A percentile compares a stretch with the other conserved stretches of the same genome.
phyloP scores from a whole-genome alignment of 1,284 basidiomycete species.

The Phylloboletellus chloephorus region DNA sequence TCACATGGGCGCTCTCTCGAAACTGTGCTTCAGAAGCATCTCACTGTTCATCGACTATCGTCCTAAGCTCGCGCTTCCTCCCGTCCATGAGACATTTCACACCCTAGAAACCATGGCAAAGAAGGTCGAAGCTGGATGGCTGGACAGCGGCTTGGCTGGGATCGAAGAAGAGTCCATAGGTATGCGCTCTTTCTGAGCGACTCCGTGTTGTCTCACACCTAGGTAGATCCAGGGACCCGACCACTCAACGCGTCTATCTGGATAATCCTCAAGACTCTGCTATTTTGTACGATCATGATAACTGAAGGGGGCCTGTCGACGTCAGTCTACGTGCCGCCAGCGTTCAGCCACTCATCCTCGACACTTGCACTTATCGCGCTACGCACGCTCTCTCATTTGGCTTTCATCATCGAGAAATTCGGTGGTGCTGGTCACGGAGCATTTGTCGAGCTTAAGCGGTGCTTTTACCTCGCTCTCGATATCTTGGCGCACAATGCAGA shows the following conservation, averaged over 20 bases:
- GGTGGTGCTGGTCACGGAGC: conserved; percentile 53
- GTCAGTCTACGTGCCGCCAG: conserved; percentile 44
- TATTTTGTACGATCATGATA: conserved; percentile 67
- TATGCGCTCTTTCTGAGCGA: conserved; percentile 9
- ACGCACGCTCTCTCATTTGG: conserved; percentile 53
- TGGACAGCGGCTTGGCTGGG: conserved; percentile 38
- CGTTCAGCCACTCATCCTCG: conserved; percentile 34
- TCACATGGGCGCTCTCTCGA: conserved; percentile 50
- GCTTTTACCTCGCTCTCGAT: conserved; percentile 68
- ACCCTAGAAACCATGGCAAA: conserved; percentile 36
- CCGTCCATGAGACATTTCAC: conserved; percentile 40
- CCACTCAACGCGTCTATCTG: conserved; percentile 48
- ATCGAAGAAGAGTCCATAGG: conserved; percentile 38
- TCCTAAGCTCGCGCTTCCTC: conserved; percentile 41
- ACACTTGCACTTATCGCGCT: conserved; percentile 47
- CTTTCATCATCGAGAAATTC: conserved; percentile 68
- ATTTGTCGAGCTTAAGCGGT: conserved; percentile 62
- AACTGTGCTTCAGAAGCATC: conserved; percentile 43
- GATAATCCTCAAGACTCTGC: conserved; percentile 60
- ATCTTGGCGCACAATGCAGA: conserved; percentile 46
- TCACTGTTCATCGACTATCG: conserved; percentile 45
- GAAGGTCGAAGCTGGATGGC: conserved; percentile 52
- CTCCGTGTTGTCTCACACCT: conserved; percentile 4
- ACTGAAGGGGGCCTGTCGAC: conserved; percentile 55
- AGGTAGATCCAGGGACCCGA: conserved; percentile 37